phyloP scores from a whole-genome alignment of 352 stramenopile species.

The Phytopythium helicoides region DNA sequence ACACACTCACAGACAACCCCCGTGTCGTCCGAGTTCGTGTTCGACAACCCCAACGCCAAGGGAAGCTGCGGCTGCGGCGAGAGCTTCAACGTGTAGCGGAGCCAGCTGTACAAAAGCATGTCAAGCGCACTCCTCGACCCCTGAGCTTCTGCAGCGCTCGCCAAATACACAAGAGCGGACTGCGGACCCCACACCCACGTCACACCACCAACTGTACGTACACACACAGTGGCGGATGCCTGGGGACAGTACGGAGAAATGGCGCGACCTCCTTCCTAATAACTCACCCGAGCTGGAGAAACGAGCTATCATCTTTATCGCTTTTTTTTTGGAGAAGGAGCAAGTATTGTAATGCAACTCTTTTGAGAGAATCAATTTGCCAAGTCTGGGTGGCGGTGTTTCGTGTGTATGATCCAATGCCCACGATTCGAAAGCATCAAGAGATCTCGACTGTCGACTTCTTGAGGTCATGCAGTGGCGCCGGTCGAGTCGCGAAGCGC shows the following conservation, averaged over 20 bases:
- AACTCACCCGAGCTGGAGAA: background rate
- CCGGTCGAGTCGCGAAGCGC: slow-evolving; percentile 39
- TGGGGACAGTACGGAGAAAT: too few relatives aligned
- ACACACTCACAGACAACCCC: slow-evolving; percentile 96
- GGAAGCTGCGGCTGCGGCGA: slow-evolving; percentile 98
- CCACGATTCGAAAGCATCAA: slow-evolving; percentile 6
- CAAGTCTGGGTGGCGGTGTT: background rate
- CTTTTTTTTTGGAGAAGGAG: slow-evolving; percentile 1
- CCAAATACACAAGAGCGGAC: slow-evolving; percentile 4
- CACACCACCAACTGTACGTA: background rate
- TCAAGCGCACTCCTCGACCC: background rate
- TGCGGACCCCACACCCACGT: background rate
- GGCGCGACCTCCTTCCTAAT: background rate
- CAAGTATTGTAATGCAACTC: slow-evolving; percentile 5
- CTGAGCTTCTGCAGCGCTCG: slow-evolving; percentile 3
- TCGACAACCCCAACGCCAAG: slow-evolving; percentile 99
- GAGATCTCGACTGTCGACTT: slow-evolving; percentile 74
- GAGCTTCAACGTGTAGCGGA: slow-evolving; percentile 97
- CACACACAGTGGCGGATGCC: background rate
- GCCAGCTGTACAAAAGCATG: slow-evolving; percentile 3
- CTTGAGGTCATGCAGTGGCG: slow-evolving; percentile 56
- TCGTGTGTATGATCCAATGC: background rate
- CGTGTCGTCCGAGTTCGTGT: slow-evolving; percentile 98
- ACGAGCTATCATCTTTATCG: slow-evolving; percentile 2
- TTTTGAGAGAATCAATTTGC: background rate